Evolutionary conservation across 2,329 filamentous ascomycete species (phyloP).

Genomic region (Botrytis aclada): DNA sequence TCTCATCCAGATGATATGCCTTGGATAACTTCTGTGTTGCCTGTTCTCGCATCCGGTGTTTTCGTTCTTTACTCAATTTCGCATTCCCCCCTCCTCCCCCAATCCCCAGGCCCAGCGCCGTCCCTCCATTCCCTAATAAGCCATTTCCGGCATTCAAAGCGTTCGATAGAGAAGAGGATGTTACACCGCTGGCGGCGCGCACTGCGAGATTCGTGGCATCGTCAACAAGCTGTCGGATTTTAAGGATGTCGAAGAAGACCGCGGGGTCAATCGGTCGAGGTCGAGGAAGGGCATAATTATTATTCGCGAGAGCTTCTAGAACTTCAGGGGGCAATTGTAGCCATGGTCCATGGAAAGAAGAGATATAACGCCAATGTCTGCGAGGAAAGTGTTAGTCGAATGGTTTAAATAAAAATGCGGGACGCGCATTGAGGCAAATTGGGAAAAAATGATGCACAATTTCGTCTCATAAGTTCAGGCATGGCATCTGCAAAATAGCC

Average conservation of each 20-base stretch:
- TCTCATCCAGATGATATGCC: slow-evolving; percentile 79
- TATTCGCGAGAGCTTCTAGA: slow-evolving; percentile 73
- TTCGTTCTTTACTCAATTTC: slow-evolving; percentile 72
- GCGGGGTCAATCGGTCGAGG: slow-evolving; percentile 76
- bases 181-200: slow-evolving; percentile 70
- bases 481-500: slow-evolving; percentile 11
- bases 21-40: slow-evolving; percentile 73
- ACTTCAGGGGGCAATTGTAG: slow-evolving; percentile 75
- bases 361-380: slow-evolving; percentile 84
- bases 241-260: slow-evolving; percentile 79
- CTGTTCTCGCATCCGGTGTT: slow-evolving; percentile 76
- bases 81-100: slow-evolving; percentile 54
- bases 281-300: slow-evolving; percentile 73
- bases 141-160: slow-evolving; percentile 50
- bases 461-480: slow-evolving; percentile 8
- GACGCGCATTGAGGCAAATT: not conserved
- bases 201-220: slow-evolving; percentile 76
- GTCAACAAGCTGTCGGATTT: slow-evolving; percentile 76
- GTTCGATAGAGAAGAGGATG: slow-evolving; percentile 60
- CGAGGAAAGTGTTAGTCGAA: slow-evolving; percentile 14
- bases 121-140: slow-evolving; percentile 46
- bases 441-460: slow-evolving; percentile 9
- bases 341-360: slow-evolving; percentile 80
- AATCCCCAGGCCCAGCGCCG: slow-evolving; percentile 56
- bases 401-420: not conserved